Percentiles rank a stretch among this genome's conserved stretches.
These are phyloP conservation scores for Scytalidium lignicola DNA, from an alignment of 2,329 filamentous ascomycete genomes.

Conservation along the genomic window DNA sequence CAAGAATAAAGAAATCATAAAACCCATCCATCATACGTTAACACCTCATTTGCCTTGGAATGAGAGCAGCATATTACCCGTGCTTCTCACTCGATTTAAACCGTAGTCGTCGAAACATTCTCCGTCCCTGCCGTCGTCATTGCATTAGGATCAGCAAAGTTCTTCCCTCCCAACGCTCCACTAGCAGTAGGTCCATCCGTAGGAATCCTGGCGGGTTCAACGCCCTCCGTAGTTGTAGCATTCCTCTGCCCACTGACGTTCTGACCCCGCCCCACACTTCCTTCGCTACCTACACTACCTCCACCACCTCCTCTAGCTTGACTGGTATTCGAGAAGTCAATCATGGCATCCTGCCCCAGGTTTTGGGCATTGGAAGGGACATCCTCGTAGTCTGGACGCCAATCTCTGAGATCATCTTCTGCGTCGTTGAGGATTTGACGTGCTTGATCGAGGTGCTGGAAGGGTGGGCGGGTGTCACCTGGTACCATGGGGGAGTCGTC, in stretches of 20 bases:
- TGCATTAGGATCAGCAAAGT: no score
- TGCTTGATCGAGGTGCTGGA: conserved; percentile 60
- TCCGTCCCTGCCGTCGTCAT: no score
- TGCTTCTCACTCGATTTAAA: no score
- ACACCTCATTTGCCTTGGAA: no score
- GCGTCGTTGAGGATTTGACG: conserved; percentile 88
- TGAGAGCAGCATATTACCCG: no score
- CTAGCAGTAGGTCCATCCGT: no score
- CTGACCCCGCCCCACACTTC: not conserved
- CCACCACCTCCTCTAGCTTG: not conserved
- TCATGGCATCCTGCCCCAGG: not conserved
- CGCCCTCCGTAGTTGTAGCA: no score
- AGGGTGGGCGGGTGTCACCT: conserved; percentile 69
- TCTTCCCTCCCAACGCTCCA: no score
- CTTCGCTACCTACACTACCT: not conserved
- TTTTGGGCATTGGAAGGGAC: conserved; percentile 15
- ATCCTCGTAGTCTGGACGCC: conserved; percentile 41
- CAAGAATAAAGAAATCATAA: no score
- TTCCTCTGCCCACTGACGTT: not conserved
- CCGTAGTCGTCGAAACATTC: no score
- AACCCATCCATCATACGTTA: no score
- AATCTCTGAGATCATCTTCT: conserved; percentile 79
- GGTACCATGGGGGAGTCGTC: conserved; percentile 89
- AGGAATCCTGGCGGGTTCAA: no score
- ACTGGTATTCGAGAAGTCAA: not conserved